These are phyloP conservation scores for Globisporangium nagaii DNA, from an alignment of 352 stramenopile genomes.

Conservation along the genomic window DNA sequence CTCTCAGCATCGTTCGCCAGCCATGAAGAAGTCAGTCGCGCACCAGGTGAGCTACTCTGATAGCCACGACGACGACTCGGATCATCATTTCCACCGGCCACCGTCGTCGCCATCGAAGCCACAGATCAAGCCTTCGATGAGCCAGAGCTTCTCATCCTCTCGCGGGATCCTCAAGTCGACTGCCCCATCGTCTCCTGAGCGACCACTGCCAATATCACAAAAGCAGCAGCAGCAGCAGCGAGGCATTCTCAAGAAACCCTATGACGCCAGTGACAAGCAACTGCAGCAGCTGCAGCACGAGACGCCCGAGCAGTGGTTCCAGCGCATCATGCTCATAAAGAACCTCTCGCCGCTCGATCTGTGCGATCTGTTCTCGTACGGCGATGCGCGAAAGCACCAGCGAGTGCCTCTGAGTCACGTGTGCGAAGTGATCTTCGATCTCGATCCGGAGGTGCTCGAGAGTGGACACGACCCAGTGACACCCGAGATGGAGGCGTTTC, in stretches of 20 bases:
- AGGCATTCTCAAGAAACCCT: neutral
- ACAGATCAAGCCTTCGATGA: neutral
- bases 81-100: neutral
- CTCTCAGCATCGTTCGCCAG: neutral
- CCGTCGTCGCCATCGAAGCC: neutral
- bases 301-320: constrained; percentile 44
- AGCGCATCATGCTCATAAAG: constrained; percentile 35
- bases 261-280: neutral
- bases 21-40: neutral
- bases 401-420: constrained; percentile 40
- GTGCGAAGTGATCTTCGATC: constrained; percentile 50
- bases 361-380: constrained; percentile 47
- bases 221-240: neutral
- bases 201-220: neutral
- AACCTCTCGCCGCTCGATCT: constrained; percentile 49
- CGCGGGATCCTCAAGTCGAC: neutral
- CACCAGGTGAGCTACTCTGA: neutral
- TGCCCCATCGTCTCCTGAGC: neutral
- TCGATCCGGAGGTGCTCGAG: constrained; percentile 19
- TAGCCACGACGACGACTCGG: neutral
- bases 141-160: neutral
- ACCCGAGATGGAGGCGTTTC: constrained; percentile 43
- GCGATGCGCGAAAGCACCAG: constrained; percentile 27
- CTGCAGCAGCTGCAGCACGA: constrained; percentile 5
- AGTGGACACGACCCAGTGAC: constrained; percentile 35